These are phyloP conservation scores for Porphyrellus cyaneotinctus DNA, from an alignment of 768 basidiomycete genomes.

Conservation along the genomic window DNA sequence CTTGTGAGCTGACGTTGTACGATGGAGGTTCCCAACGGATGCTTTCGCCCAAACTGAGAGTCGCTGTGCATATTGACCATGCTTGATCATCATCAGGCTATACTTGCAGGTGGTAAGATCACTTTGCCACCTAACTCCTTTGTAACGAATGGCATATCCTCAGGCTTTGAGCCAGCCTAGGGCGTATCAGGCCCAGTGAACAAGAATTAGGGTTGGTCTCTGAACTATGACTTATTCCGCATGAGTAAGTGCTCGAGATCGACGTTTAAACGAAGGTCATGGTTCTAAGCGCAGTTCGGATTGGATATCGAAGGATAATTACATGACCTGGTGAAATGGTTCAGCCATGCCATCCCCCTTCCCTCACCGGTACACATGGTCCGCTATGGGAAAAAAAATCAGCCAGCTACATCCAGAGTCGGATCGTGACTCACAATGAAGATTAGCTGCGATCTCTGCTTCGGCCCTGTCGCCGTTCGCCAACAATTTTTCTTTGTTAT, in stretches of 20 bases:
- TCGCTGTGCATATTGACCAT: background rate
- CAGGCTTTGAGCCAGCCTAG: too few relatives aligned
- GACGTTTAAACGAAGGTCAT: background rate
- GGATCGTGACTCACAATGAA: slow-evolving; percentile 52
- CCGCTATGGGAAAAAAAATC: slow-evolving; percentile 48
- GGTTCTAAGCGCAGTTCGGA: slow-evolving; percentile 5
- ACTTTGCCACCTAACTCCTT: background rate
- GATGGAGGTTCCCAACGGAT: background rate
- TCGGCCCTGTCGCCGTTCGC: slow-evolving; percentile 95
- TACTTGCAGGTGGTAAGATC: background rate
- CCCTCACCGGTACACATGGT: slow-evolving; percentile 81
- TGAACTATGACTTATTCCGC: background rate
- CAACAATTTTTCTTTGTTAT: slow-evolving; percentile 98
- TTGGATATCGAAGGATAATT: slow-evolving; percentile 17
- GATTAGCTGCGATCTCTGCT: slow-evolving; percentile 95
- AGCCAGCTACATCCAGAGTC: slow-evolving; percentile 14
- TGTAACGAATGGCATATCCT: too few relatives aligned
- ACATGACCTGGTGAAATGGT: slow-evolving; percentile 19
- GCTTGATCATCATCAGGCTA: background rate
- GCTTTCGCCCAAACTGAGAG: background rate
- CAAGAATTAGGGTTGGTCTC: background rate
- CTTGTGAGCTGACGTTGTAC: slow-evolving; percentile 2
- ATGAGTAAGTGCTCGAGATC: background rate
- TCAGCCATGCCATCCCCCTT: slow-evolving; percentile 5
- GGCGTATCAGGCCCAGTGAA: too few relatives aligned